Conservation (phyloP, 495 filamentous ascomycete species). For the Aspergillus ostianus region DNA sequence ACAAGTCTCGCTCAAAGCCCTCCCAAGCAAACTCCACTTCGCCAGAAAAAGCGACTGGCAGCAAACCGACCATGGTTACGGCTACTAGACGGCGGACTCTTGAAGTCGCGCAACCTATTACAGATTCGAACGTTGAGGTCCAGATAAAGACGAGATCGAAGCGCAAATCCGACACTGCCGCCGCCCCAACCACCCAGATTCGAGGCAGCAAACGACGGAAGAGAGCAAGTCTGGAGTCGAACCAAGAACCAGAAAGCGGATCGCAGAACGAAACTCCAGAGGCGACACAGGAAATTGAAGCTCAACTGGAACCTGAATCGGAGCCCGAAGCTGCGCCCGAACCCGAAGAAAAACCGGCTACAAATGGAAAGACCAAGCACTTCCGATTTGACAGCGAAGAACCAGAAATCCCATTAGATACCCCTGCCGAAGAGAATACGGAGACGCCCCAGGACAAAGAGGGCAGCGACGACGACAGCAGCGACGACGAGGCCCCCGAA, state of each 20-base stretch:
- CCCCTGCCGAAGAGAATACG: constrained; percentile 22
- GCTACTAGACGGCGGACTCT: constrained; percentile 33
- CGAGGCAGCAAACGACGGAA: constrained; percentile 42
- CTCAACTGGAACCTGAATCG: background rate
- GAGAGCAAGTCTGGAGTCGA: constrained; percentile 27
- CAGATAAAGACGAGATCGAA: constrained; percentile 27
- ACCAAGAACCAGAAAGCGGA: constrained; percentile 18
- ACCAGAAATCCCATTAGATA: constrained; percentile 28
- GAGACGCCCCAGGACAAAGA: constrained; percentile 28
- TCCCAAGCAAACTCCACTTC: constrained; percentile 14
- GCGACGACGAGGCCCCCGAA: constrained; percentile 54
- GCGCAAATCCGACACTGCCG: constrained; percentile 31
- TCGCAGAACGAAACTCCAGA: constrained; percentile 4
- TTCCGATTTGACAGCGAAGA: constrained; percentile 49
- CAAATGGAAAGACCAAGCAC: constrained; percentile 30
- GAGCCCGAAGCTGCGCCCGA: constrained; percentile 18
- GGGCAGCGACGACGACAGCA: constrained; percentile 31
- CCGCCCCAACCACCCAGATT: constrained; percentile 21
- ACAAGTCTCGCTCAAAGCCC: constrained; percentile 18
- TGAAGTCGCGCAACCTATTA: constrained; percentile 13
- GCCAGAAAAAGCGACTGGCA: constrained; percentile 11
- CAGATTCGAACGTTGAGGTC: constrained; percentile 21
- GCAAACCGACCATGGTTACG: constrained; percentile 37
- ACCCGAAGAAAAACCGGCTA: constrained; percentile 13
- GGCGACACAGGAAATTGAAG: background rate